Base-by-base conservation (phyloP, 257 asterid genomes). In the Jasminum sambac region DNA sequence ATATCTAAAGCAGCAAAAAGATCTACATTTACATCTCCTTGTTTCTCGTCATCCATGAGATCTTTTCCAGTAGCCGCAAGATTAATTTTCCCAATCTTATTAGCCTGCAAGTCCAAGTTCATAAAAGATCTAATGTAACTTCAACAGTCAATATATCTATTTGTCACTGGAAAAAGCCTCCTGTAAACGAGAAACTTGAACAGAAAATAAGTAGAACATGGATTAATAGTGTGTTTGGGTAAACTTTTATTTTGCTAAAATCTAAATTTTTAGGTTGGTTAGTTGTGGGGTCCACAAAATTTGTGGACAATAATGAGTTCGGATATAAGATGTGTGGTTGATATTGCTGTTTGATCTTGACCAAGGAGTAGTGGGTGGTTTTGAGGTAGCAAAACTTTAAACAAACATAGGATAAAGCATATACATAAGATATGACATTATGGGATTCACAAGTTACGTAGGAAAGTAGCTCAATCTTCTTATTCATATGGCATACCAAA, bases 61-160 rank as follows among this genome's bases (percentile, higher is more conserved):
- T 95, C 99, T 86, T 95, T 95, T 48, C 99, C 99, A 66, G 94
- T 95, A 74, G 99, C 99, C 83, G 99, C 99, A 76, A 95, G 97
- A 87, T 95, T 95, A 69, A 95, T 95, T 84, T 87, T 91, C 72
- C 99, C 98, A 84, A 95, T 95, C 82, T 84, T 91, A 79, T 83
- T 89, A 60, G 99, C 99, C 98, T 95, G 89, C 61, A 75, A 67
- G 41, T 76, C 48, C 63, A 73, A 76, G 65, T 67, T 38, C 66
- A 70, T 66, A 71, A 55, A 43, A 69, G 43, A 72, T 55, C 62
- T 11, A 55, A 23, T 52, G 62, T 55, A 23, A 55, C 16, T 55
- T 52, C 11, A 55, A 55, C n/a, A 1, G 36, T 23, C 62, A 55
- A 55, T 23, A 55, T 11, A 55, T 55, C 34, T 26, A 50, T 38